phyloP scores from a whole-genome alignment of 1,139 yeast genomes.

The Suhomyces bribrorum region DNA sequence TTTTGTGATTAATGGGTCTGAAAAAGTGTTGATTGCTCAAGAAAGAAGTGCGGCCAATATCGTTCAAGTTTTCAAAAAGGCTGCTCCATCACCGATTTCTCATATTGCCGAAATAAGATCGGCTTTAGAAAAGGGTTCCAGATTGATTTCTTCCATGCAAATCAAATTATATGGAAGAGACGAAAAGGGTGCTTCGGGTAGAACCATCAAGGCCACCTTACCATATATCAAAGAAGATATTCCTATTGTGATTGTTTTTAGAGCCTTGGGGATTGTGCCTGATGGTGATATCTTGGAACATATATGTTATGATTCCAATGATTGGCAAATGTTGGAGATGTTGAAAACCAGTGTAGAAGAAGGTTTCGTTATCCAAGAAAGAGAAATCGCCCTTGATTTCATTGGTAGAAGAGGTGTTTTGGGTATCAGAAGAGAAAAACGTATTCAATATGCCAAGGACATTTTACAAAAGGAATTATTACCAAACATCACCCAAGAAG shows the following conservation, averaged over 20 bases:
- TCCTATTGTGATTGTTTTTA: slow-evolving; percentile 92
- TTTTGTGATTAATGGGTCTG: slow-evolving; percentile 96
- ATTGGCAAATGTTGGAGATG: slow-evolving; percentile 99
- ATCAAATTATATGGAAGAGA: slow-evolving; percentile 88
- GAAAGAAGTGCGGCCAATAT: slow-evolving; percentile 98
- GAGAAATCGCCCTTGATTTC: slow-evolving; percentile 96
- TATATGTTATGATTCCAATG: slow-evolving; percentile 95
- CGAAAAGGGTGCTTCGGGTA: slow-evolving; percentile 67
- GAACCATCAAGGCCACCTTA: slow-evolving; percentile 91
- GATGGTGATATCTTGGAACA: slow-evolving; percentile 99
- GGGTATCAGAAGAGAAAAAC: slow-evolving; percentile 95
- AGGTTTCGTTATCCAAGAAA: slow-evolving; percentile 96
- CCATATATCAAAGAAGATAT: slow-evolving; percentile 97
- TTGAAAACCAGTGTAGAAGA: slow-evolving; percentile 98
- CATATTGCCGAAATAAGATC: slow-evolving; percentile 96
- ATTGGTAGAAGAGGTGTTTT: slow-evolving; percentile 97
- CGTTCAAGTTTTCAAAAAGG: slow-evolving; percentile 96
- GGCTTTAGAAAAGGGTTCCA: slow-evolving; percentile 94
- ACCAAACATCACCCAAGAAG: slow-evolving; percentile 96
- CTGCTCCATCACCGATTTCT: slow-evolving; percentile 95
- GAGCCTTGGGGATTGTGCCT: slow-evolving; percentile 98
- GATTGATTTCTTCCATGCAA: slow-evolving; percentile 91
- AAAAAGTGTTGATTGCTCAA: slow-evolving; percentile 96
- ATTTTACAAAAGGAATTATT: slow-evolving; percentile 92
- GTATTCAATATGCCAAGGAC: slow-evolving; percentile 97